These are phyloP conservation scores for Harringtonia aguacate DNA, from an alignment of 2,329 filamentous ascomycete genomes.

Conservation along the genomic window DNA sequence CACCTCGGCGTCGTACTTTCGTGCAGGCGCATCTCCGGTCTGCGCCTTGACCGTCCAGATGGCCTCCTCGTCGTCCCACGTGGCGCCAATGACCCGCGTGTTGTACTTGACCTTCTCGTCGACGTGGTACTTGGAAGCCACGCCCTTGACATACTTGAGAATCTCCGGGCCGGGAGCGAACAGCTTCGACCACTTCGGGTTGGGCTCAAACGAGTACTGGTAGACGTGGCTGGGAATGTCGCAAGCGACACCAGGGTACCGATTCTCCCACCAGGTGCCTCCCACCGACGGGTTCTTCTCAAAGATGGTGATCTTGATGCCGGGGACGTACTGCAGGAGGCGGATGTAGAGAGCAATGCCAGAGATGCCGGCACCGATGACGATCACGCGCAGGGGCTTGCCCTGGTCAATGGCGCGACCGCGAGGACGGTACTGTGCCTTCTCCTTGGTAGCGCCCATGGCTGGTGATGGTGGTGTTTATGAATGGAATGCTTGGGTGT, in stretches of 20 bases:
- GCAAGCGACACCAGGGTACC: conserved; percentile 46
- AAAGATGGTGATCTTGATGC: conserved; percentile 36
- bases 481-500: too few relatives aligned
- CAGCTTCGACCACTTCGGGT: conserved; percentile 47
- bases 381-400: conserved; percentile 27
- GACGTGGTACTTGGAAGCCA: conserved; percentile 33
- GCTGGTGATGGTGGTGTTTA: too few relatives aligned
- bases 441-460: not conserved
- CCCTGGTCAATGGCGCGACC: not conserved
- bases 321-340: conserved; percentile 26
- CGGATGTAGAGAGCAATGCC: conserved; percentile 32
- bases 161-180: conserved; percentile 45
- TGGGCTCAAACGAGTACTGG: conserved; percentile 49
- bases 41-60: conserved; percentile 25
- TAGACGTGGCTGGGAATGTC: conserved; percentile 50
- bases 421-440: not conserved
- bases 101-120: conserved; percentile 28
- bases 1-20: conserved; percentile 31
- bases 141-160: conserved; percentile 34
- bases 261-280: conserved; percentile 49
- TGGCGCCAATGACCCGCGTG: conserved; percentile 28
- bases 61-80: conserved; percentile 30
- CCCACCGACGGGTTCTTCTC: conserved; percentile 45
- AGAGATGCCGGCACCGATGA: conserved; percentile 31
- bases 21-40: conserved; percentile 22